Evolutionary conservation across 805 yeast species (phyloP), one percentile per base, ranked within the genome.

Genomic region (Metschnikowia colocasiae): DNA sequence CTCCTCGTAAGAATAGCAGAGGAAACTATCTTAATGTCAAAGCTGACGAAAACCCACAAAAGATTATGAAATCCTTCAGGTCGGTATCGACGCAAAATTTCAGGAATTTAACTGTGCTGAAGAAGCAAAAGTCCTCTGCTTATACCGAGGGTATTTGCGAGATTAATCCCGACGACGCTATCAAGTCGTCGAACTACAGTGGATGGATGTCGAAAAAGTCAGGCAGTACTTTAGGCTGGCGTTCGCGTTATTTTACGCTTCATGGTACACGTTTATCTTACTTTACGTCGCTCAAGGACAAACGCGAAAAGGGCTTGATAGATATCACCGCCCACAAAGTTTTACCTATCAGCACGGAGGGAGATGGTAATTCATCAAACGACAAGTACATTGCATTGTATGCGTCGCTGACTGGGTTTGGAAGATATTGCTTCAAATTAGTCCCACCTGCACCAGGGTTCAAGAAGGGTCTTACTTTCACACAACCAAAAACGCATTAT

Each of bases 371-470:
- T 25, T 83, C 87, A 0, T 68, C 75, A 12, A 95, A 88, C 57
- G 97, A 91, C 67, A 87, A 85, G 62, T 75, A 87, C 46, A 82
- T 88, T 32, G 87, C 97, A 0, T 68, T 92, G 40, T 87, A 87
- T 64, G 97, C 98, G 0, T 94, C 97, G 0, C 83, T 92, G 27
- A 85, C 96, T 3, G 97, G 97, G 7, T 84, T 87, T 37, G 98
- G 98, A n/a, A 76, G 95, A 34, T 87, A 81, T 62, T 89, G 96
- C 59, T 92, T 94, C 73, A 91, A 91, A 65, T 64, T 94, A 10
- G 81, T 91, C 3, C 99, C 99, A 8, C 99, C 99, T 0, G 96
- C 95, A 2, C 98, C 98, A 0, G 99, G 99, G 0, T 87, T 92
- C 45, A 83, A 85, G 55, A 92, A 91, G 68, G 98, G 98, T 0